phyloP scores from a whole-genome alignment of 1,284 basidiomycete species.

The Somion occarium region DNA sequence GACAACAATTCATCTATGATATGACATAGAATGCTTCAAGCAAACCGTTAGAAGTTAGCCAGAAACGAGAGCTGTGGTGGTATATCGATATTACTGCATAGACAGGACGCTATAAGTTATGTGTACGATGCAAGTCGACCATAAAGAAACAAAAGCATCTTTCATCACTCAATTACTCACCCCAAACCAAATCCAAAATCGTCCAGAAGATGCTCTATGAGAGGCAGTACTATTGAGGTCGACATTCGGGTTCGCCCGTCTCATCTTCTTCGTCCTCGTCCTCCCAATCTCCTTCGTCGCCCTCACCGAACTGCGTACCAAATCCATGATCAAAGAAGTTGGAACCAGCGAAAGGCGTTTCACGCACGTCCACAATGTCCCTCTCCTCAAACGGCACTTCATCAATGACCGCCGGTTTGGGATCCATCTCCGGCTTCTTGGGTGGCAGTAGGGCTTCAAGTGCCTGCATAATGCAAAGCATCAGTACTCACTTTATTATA shows the following conservation, averaged over 20 bases:
- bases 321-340: slow-evolving; percentile 71
- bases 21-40: no score
- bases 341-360: slow-evolving; percentile 60
- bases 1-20: no score
- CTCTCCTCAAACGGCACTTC: slow-evolving; percentile 69
- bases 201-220: no score
- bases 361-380: slow-evolving; percentile 77
- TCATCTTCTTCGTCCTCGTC: slow-evolving; percentile 61
- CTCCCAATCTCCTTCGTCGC: slow-evolving; percentile 35
- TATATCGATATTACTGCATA: neutral
- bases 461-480: slow-evolving; percentile 37
- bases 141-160: neutral
- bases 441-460: slow-evolving; percentile 66
- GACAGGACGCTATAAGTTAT: neutral
- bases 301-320: slow-evolving; percentile 67
- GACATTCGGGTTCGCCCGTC: slow-evolving; percentile 60
- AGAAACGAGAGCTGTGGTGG: neutral
- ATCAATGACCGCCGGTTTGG: slow-evolving; percentile 66
- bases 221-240: slow-evolving; percentile 43
- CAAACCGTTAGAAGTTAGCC: no score
- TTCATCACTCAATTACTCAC: neutral
- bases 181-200: no score
- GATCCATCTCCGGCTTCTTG: slow-evolving; percentile 68
- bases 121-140: neutral
- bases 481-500: no score